Evolutionary conservation across 495 filamentous ascomycete species (phyloP), one percentile per base, ranked within the genome.

Genomic region (Hypoxylon perforatum): DNA sequence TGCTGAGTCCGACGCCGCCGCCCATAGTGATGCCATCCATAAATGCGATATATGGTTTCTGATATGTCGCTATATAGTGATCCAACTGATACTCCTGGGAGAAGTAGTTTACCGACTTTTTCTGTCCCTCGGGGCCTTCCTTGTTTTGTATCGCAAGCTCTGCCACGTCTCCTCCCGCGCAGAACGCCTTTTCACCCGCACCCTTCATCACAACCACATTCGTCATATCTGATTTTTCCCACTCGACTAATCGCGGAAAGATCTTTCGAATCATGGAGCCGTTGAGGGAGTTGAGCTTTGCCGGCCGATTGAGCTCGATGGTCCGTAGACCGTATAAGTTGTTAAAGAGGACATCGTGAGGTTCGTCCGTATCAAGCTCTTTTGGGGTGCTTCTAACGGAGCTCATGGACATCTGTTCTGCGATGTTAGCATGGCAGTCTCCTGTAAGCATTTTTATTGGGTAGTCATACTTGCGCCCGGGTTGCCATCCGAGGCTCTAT

Each of bases 11-110:
- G 25, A 98, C 96, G 52, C 95, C 95, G 53, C 95, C 95, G 61
- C 95, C 95, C 95, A 99, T 98, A 21, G 96, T 99, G 73, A 97
- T 90, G 57, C 95, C 95, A 73, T 99, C 96, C 89, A 99, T 94
- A 75, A 97, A 91, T 36, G 96, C 93, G 48, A 99, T 87, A 74
- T 94, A 95, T 2, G 95, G 95, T 81, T 97, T 98, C 22, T 79
- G 69, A 81, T 94, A 97, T 48, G 93, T 97, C n/a, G 96, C 93
- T 71, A 99, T 94, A 51, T 92, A 77, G 79, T 99, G 95, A 78
- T 98, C 91, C 52, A 99, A 89, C 73, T 88, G 86, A 82, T 97
- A 99, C 87, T 99, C 95, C 45, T 92, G 86, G 8, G 77, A 90
- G 72, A 99, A 99, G 81, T 93, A 99, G 36, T 92, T 88, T 18